Evolutionary conservation across 257 asterid species (phyloP).

Genomic region (Gynochthodes officinalis): DNA sequence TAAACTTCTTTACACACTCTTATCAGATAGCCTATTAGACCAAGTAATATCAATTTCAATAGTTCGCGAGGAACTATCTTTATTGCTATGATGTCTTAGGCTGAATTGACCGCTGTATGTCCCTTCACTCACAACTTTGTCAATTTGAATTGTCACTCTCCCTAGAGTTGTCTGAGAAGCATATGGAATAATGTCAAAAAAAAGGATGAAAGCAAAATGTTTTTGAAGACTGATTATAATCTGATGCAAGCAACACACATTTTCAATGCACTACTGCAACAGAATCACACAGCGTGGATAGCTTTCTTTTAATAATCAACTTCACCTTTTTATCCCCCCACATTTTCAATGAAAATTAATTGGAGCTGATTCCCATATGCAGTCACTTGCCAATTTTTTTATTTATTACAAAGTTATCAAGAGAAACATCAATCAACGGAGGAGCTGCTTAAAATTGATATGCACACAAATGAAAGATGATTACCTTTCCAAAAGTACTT

Average conservation of each 20-base stretch:
- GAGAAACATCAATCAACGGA: not conserved
- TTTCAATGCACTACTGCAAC: not conserved
- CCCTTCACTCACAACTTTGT: slow-evolving; percentile 80
- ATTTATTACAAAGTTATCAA: not conserved
- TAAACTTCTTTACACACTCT: slow-evolving; percentile 25
- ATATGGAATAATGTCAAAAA: slow-evolving; percentile 18
- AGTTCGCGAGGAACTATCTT: slow-evolving; percentile 55
- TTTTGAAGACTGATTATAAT: not conserved
- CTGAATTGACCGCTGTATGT: slow-evolving; percentile 53
- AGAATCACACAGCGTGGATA: not conserved
- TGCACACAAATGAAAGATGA: slow-evolving; percentile 18
- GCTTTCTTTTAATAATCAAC: not conserved
- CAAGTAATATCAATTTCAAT: slow-evolving; percentile 73
- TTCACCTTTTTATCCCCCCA: not conserved
- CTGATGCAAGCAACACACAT: not conserved
- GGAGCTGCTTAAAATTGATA: not conserved
- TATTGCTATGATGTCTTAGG: slow-evolving; percentile 52
- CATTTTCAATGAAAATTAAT: not conserved
- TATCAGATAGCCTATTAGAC: slow-evolving; percentile 47
- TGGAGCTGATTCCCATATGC: not conserved
- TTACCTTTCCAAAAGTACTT: slow-evolving; percentile 86
- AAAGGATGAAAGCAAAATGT: not conserved
- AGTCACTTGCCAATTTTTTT: not conserved
- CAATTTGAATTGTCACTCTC: slow-evolving; percentile 66
- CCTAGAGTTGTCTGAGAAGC: slow-evolving; percentile 65